phyloP scores from a whole-genome alignment of 345 rosid species.

The Tarenaya hassleriana region DNA sequence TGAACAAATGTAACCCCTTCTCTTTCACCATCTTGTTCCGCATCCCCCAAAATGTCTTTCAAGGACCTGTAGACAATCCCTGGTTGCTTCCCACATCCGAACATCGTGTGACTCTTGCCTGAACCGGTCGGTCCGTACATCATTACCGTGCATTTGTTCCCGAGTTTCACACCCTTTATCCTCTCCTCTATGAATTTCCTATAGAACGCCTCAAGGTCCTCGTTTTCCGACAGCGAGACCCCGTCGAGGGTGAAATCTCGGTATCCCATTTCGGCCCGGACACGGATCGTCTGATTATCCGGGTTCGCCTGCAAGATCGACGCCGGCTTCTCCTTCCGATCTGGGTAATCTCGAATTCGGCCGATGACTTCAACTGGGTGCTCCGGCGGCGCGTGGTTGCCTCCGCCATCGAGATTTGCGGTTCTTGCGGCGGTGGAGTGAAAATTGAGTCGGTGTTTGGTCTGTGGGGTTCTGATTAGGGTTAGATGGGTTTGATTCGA shows the following conservation, averaged over 20 bases:
- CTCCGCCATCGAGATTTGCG: constrained; percentile 37
- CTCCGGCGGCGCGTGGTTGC: constrained; percentile 45
- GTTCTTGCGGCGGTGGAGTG: constrained; percentile 30
- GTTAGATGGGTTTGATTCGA: constrained; percentile 36
- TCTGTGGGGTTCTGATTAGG: constrained; percentile 56
- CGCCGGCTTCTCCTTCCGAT: constrained; percentile 46
- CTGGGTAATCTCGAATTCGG: constrained; percentile 62
- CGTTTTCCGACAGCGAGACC: constrained; percentile 70
- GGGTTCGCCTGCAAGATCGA: constrained; percentile 56
- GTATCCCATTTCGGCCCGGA: constrained; percentile 84
- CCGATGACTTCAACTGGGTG: constrained; percentile 92
- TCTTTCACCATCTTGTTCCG: constrained; percentile 32
- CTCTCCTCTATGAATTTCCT: constrained; percentile 67
- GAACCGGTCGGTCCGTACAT: constrained; percentile 99
- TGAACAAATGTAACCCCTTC: constrained; percentile 66
- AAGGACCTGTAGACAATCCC: constrained; percentile 82
- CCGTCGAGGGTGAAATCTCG: constrained; percentile 88
- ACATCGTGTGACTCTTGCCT: constrained; percentile 94
- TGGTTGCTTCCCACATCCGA: constrained; percentile 78
- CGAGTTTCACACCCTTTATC: constrained; percentile 69
- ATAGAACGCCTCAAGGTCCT: constrained; percentile 67
- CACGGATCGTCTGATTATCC: constrained; percentile 51
- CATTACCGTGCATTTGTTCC: constrained; percentile 79
- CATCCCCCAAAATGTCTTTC: constrained; percentile 65
- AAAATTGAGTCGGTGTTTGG: constrained; percentile 69